Evolutionary conservation across 2,329 filamentous ascomycete species (phyloP).

Genomic region (Trichoderma simmonsii): DNA sequence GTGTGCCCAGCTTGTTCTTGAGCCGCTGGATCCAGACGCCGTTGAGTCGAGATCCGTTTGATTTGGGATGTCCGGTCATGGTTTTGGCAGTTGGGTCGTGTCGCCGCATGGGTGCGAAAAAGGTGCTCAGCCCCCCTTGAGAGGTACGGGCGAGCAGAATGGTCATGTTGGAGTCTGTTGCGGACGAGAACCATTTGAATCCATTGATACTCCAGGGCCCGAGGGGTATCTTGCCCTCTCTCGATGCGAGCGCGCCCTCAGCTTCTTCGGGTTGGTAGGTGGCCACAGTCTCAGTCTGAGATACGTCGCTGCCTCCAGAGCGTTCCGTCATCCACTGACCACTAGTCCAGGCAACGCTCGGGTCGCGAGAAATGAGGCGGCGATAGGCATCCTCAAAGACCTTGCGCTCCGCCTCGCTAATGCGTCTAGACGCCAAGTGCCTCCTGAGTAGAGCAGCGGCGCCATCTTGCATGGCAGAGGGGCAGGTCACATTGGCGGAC

Average conservation of each 20-base stretch:
- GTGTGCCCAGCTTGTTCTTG: constrained; percentile 71
- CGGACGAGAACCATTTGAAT: constrained; percentile 57
- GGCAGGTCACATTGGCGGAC: constrained; percentile 60
- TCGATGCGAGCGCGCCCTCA: constrained; percentile 20
- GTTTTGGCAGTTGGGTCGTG: constrained; percentile 34
- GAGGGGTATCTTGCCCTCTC: constrained; percentile 33
- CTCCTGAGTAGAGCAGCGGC: constrained; percentile 50
- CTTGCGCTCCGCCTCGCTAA: constrained; percentile 31
- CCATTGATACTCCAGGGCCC: constrained; percentile 61
- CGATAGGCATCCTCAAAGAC: constrained; percentile 53
- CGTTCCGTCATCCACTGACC: constrained; percentile 79
- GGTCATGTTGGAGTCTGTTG: constrained; percentile 44
- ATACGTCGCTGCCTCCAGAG: constrained; percentile 66
- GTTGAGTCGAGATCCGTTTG: constrained; percentile 51
- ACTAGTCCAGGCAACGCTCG: constrained; percentile 59
- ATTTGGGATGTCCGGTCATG: constrained; percentile 25
- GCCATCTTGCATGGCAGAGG: constrained; percentile 65
- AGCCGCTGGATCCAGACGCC: constrained; percentile 66
- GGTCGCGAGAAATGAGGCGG: constrained; percentile 52
- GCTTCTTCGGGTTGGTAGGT: constrained; percentile 24
- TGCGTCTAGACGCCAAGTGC: constrained; percentile 37
- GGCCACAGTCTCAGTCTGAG: constrained; percentile 63
- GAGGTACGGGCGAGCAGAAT: constrained; percentile 60
- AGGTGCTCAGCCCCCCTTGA: constrained; percentile 52
- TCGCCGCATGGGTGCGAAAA: constrained; percentile 61